These are phyloP conservation scores for Boletus sp. DNA, from an alignment of 1,284 basidiomycete genomes.

Conservation along the genomic window DNA sequence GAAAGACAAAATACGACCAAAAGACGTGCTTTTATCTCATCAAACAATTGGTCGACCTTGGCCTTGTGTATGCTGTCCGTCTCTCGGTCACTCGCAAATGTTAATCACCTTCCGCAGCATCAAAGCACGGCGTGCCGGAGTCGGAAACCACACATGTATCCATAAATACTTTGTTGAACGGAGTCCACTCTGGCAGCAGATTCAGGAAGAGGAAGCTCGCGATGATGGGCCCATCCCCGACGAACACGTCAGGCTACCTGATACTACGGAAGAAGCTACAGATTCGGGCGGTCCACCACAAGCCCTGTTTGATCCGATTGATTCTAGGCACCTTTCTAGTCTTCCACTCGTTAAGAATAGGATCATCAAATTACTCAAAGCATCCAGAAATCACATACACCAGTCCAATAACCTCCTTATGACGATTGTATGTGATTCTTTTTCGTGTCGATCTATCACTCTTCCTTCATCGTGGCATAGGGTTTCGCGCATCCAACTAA, in stretches of 20 bases:
- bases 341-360: slow-evolving; percentile 67
- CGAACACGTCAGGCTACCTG: slow-evolving; percentile 34
- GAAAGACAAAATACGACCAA: slow-evolving; percentile 82
- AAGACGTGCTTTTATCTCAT: slow-evolving; percentile 89
- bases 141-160: slow-evolving; percentile 74
- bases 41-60: slow-evolving; percentile 71
- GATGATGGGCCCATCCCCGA: slow-evolving; percentile 38
- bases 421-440: slow-evolving; percentile 57
- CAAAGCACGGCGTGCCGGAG: slow-evolving; percentile 76
- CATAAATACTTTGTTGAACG: slow-evolving; percentile 80
- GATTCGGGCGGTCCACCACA: slow-evolving; percentile 37
- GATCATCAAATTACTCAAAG: slow-evolving; percentile 67
- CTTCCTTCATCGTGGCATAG: slow-evolving; percentile 41
- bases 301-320: slow-evolving; percentile 67
- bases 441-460: slow-evolving; percentile 1
- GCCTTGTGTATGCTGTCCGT: slow-evolving; percentile 64
- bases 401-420: slow-evolving; percentile 69
- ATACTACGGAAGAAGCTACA: slow-evolving; percentile 36
- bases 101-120: slow-evolving; percentile 46
- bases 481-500: slow-evolving; percentile 74
- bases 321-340: slow-evolving; percentile 74
- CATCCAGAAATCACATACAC: slow-evolving; percentile 68
- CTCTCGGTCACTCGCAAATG: background rate
- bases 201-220: slow-evolving; percentile 65
- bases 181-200: slow-evolving; percentile 69